Evolutionary conservation across 2,329 filamentous ascomycete genomes (phyloP), one percentile per base, ranked within the genome.

Genomic region (Remersonia thermophila): DNA sequence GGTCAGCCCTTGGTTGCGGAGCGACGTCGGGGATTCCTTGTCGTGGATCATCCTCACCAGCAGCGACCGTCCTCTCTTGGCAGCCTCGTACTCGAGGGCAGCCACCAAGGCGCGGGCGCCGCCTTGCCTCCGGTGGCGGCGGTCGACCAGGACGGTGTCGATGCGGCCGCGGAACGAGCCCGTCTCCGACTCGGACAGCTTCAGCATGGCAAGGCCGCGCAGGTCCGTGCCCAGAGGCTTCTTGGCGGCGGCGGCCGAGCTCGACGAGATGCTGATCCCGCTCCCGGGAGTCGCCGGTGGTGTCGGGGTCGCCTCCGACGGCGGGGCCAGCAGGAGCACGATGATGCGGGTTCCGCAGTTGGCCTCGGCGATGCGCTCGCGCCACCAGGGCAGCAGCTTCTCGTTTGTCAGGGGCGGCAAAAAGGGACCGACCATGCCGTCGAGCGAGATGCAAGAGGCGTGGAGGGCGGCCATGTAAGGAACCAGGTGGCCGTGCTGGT

Each of bases 381-480:
- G 65, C 74, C 73, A 79, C 62, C 67, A 77, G 7, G 57, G 46
- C 20, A 71, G 56, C 27, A 79, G 66, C 49, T 71, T 71, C 27
- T 66, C 59, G 49, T 71, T 61, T 32, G 65, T 64, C 25, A 78
- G 56, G 0, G 74, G 73, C n/a, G 71, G 70, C 11, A 74, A 58
- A 50, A 78, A 79, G 4, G 65, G 70, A 17, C 69, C 69, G 26
- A 73, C 62, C 43, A 66, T 69, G 48, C 65, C 60, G 55, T 74
- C 72, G 40, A 65, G 58, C 4, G 66, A 68, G 50, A 80, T 73
- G 55, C 73, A 77, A 11, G 65, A 62, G 40, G 63, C 67, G 45
- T 78, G 74, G 16, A 79, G 61, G 32, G 65, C 62, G 26, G 71
- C 72, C 13, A 79, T 61, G 47, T 71, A 70, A 12, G 67, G 63